Evolutionary conservation across 495 filamentous ascomycete species (phyloP).

Genomic region (Penicillium pancosmium): DNA sequence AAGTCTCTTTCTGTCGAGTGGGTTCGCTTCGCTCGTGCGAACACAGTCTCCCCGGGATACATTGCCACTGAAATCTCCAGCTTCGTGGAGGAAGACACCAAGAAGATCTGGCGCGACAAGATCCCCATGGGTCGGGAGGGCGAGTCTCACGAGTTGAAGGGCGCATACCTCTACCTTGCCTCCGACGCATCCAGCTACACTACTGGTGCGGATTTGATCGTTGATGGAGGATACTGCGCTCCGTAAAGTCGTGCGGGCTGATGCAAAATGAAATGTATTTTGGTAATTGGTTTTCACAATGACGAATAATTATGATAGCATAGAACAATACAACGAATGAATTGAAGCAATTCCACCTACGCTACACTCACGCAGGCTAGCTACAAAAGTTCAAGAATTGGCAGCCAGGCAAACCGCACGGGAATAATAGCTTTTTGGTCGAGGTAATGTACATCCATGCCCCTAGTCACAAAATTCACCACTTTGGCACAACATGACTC

Average conservation of each 20-base stretch:
- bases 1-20: slow-evolving; percentile 83
- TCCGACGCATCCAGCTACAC: slow-evolving; percentile 83
- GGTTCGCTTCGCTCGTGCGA: slow-evolving; percentile 81
- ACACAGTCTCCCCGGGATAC: slow-evolving; percentile 84
- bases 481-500: background rate
- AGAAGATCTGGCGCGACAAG: slow-evolving; percentile 76
- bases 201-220: slow-evolving; percentile 73
- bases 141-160: slow-evolving; percentile 76
- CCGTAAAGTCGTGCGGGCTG: background rate
- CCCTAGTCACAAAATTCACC: background rate
- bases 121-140: slow-evolving; percentile 73
- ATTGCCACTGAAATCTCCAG: slow-evolving; percentile 81
- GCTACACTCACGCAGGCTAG: background rate
- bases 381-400: too few relatives aligned
- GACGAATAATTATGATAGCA: slow-evolving; percentile 1
- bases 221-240: slow-evolving; percentile 62
- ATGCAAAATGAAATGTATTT: background rate
- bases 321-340: background rate
- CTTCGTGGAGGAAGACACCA: slow-evolving; percentile 71
- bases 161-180: slow-evolving; percentile 84
- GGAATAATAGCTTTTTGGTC: background rate
- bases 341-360: background rate
- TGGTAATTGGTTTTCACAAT: background rate
- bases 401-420: too few relatives aligned
- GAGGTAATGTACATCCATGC: background rate